Percentiles rank a stretch among this genome's conserved stretches.
These are phyloP conservation scores for Albatrellus ellisii DNA, from an alignment of 768 basidiomycete genomes.

Conservation along the genomic window DNA sequence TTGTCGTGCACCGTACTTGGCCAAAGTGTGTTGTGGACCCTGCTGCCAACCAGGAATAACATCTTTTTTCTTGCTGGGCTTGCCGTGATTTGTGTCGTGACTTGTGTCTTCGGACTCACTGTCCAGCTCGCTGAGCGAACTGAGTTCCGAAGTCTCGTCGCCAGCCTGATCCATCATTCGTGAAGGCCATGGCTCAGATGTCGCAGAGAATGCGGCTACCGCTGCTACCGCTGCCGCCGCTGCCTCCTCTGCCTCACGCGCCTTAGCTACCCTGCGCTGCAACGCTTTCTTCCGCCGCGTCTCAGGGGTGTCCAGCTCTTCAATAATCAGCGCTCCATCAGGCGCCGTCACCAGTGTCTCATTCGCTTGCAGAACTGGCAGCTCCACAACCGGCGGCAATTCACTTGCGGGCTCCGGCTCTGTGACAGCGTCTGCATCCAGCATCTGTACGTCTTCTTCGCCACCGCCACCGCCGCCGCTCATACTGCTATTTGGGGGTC, in stretches of 20 bases:
- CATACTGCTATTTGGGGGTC: too few relatives aligned
- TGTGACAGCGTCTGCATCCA: too few relatives aligned
- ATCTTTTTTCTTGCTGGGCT: too few relatives aligned
- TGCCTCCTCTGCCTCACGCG: background rate
- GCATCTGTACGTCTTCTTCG: too few relatives aligned
- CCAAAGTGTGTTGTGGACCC: too few relatives aligned
- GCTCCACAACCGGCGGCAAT: slow-evolving; percentile 6
- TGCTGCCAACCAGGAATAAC: too few relatives aligned
- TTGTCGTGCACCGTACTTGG: too few relatives aligned
- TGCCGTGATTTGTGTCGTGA: too few relatives aligned
- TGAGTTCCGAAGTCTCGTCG: slow-evolving; percentile 12
- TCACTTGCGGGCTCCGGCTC: too few relatives aligned
- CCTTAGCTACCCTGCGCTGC: background rate
- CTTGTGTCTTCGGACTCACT: slow-evolving; percentile 8
- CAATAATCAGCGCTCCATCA: slow-evolving; percentile 47
- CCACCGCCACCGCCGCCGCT: too few relatives aligned
- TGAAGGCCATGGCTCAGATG: slow-evolving; percentile 1
- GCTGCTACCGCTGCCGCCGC: background rate
- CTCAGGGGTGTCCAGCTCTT: slow-evolving; percentile 60
- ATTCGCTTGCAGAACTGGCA: slow-evolving; percentile 4
- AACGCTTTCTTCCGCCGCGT: slow-evolving; percentile 46
- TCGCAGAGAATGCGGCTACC: background rate
- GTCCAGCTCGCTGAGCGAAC: slow-evolving; percentile 10
- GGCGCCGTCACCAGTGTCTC: slow-evolving; percentile 20
- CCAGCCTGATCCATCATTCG: background rate